Conservation (phyloP, 768 basidiomycete species). For the Trametes cubensis region DNA sequence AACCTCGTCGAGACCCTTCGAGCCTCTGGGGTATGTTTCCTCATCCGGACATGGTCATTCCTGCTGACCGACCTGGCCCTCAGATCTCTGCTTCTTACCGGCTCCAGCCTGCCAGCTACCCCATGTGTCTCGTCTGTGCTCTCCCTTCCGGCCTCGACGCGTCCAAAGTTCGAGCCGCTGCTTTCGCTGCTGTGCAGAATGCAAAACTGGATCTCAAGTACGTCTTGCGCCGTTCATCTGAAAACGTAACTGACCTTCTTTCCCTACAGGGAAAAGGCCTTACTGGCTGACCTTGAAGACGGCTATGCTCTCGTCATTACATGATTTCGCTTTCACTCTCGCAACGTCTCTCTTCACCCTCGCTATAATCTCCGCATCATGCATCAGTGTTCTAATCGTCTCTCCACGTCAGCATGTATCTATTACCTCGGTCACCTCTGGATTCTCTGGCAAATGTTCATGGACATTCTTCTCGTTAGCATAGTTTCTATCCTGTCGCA, state of each 20-base stretch:
- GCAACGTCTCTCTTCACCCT: slow-evolving; percentile 3
- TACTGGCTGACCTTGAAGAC: slow-evolving; percentile 53
- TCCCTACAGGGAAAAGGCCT: slow-evolving; percentile 47
- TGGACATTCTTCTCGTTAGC: slow-evolving; percentile 5
- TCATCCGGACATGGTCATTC: slow-evolving; percentile 3
- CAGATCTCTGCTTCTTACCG: slow-evolving; percentile 67
- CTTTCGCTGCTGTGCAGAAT: slow-evolving; percentile 49
- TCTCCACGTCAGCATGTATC: slow-evolving; percentile 22
- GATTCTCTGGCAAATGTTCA: slow-evolving; percentile 17
- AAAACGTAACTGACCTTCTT: slow-evolving; percentile 4
- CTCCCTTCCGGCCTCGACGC: slow-evolving; percentile 47
- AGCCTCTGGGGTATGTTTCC: slow-evolving; percentile 53
- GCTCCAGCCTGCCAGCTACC: slow-evolving; percentile 61
- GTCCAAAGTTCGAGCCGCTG: slow-evolving; percentile 45
- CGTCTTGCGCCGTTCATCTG: slow-evolving; percentile 9
- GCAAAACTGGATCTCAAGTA: slow-evolving; percentile 47
- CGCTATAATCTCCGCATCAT: slow-evolving; percentile 16
- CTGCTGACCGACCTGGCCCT: slow-evolving; percentile 8
- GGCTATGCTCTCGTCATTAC: slow-evolving; percentile 61
- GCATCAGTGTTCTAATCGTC: slow-evolving; percentile 12
- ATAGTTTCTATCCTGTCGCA: too few relatives aligned
- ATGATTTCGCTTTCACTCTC: slow-evolving; percentile 34
- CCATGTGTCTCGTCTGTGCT: slow-evolving; percentile 61
- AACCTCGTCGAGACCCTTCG: slow-evolving; percentile 61
- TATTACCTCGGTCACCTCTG: slow-evolving; percentile 20